Conservation (phyloP, 441 rosid genomes). For the Syzygium malaccense region DNA sequence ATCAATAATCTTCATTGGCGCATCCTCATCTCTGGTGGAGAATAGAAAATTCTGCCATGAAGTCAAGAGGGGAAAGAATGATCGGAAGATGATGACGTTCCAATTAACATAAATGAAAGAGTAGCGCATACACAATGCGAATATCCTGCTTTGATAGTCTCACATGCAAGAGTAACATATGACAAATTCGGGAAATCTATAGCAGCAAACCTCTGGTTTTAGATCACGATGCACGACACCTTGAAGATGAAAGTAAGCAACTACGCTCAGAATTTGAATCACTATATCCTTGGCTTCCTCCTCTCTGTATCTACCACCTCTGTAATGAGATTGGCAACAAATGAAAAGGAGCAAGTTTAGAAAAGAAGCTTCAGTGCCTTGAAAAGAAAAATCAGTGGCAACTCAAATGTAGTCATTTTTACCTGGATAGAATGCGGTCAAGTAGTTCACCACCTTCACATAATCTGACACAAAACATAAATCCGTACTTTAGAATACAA, state of each 20-base stretch:
- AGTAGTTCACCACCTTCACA: constrained; percentile 51
- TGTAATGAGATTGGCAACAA: constrained; percentile 11
- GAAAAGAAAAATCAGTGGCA: not conserved
- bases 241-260: constrained; percentile 63
- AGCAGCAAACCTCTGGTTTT: constrained; percentile 53
- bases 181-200: not conserved
- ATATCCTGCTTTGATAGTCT: not conserved
- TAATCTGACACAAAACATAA: constrained; percentile 24
- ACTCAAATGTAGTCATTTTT: not conserved
- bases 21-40: constrained; percentile 45
- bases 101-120: not conserved
- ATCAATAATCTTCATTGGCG: constrained; percentile 58
- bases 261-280: constrained; percentile 49
- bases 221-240: constrained; percentile 77
- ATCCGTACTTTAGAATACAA: not conserved
- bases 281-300: constrained; percentile 52
- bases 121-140: not conserved
- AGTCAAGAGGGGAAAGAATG: not conserved
- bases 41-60: constrained; percentile 53
- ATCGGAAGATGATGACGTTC: not conserved
- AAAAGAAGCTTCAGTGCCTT: not conserved
- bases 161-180: not conserved
- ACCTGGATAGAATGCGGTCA: constrained; percentile 61
- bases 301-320: constrained; percentile 71
- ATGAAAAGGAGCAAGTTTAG: not conserved